Base-by-base conservation (phyloP, 164 flowering plant genomes). In the Hamamelis virginiana region DNA sequence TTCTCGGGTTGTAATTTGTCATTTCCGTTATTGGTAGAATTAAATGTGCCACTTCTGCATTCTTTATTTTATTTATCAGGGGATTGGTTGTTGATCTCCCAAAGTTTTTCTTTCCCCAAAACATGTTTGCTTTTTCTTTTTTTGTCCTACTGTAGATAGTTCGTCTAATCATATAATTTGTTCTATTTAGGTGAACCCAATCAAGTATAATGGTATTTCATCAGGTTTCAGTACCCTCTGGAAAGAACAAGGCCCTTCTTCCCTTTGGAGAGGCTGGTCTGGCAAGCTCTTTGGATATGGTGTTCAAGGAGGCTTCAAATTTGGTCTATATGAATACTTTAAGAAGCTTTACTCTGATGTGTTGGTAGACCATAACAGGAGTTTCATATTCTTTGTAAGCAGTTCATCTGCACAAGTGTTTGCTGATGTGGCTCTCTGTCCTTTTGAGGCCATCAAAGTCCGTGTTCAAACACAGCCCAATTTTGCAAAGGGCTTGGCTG, bases 391-490 rank as follows among this genome's bases (percentile, higher is more conserved):
- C 84, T 87, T 92, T 67, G 67, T 84, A 64, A 92, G 98, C 74
- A 85, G 97, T 74, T 94, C 95, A 69, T 92, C 98, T 74, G 98
- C 98, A 70, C 89, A 94, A 79, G 79, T 88, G 28, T 83, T 95
- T 84, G 97, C 98, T 43, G 88, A 95, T 75, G 80, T 92, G 56
- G 94, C 97, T 51, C 90, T 92, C 18, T 75, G 57, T 46, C 65
- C 57, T 4, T 65, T 65, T 55, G 68, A 68, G 64, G 72, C 71
- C 56, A 64, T 73, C 62, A 95, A 95, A 82, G 94, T 91, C 56
- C 86, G 91, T 43, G 94, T 95, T 57, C 98, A 95, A 77, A 74
- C 91, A 22, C 88, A 88, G 52, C 86, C 92, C 51, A 57, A 51
- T 70, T 94, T 80, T 74, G 98, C 88, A 25, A 92, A 84, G 80